Evolutionary conservation across 148 eudicot genomes (phyloP), one percentile per base, ranked within the genome.

Genomic region (Persicaria tinctoria): DNA sequence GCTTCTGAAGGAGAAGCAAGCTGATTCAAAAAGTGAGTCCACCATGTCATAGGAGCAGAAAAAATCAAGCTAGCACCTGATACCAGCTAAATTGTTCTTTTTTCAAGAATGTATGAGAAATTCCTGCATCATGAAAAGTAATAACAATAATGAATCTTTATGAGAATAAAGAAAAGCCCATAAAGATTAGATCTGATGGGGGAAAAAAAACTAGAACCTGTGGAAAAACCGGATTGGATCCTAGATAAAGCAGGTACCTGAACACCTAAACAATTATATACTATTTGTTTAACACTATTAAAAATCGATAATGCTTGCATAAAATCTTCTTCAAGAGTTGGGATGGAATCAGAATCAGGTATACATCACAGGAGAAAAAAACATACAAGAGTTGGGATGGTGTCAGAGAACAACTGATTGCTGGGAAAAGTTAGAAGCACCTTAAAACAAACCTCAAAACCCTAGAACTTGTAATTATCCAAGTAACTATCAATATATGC

Each of bases 41-140:
- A 85, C 73, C 82, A 84, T 38, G 27, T 59, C 76, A 75, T 77
- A 8, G 90, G 85, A 51, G 85, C 80, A 72, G 87, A 83, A 76
- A 83, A 87, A 23, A 87, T 68, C 79, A 85, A 68, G 69, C 78
- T 80, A 23, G 88, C 82, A 73, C 90, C 90, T 57, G 88, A 81
- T 46, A 85, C 84, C 77, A 85, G 72, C 79, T 83, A 73, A 41
- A 83, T 70, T 48, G 88, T 87, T 78, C 84, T 79, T 79, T 73
- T 87, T 70, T 85, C 78, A 75, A 85, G 82, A 78, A 87, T 76
- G 76, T 85, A 87, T 59, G 84, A 85, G 50, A 85, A 78, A 57
- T 76, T 80, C 51, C 80, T 72, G 83, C 53, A 20, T 46, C 11
- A 74, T 51, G 69, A 41, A 74, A 51, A 46, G 50, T 51, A 27